Evolutionary conservation across 805 yeast genomes (phyloP), one percentile per base, ranked within the genome.

Genomic region (Brettanomyces bruxellensis): DNA sequence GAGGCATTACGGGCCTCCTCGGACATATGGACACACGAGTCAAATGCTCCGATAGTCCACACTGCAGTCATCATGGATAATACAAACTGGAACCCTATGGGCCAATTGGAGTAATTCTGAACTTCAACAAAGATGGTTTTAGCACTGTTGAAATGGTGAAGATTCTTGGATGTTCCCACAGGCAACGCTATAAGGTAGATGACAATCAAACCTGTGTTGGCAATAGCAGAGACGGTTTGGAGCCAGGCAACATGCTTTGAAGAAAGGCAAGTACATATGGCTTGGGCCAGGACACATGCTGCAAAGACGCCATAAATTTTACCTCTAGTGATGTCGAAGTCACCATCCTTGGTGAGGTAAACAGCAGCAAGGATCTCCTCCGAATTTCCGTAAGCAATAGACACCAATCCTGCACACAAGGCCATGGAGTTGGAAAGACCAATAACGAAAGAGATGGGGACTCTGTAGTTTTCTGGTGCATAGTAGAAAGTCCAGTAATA

Each of bases 1-100:
- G 78, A 67, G 23, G 88, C 83, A 56, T 80, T 75, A 45, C 69
- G 67, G 25, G 83, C 83, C 60, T 83, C 88, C 60, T 83, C 90
- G 23, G 83, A 70, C 77, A 81, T 77, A 65, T 83, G 88, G 44
- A 83, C 79, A 55, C 83, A 78, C 6, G 85, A 75, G 59, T 83
- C 89, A 59, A 81, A 82, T 0, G 84, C 79, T 25, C 85, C 84
- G 58, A 83, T 81, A 18, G 86, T 80, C 89, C 90, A 83, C 48
- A 81, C 74, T 1, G 81, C 79, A 0, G 87, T 81, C 77, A 79
- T 72, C 52, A 79, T 61, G 2, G 62, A 56, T 25, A 60, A 46
- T 48, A 71, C 62, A 60, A 69, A 75, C 41, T 77, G 72, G 77
- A 81, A 79, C 30, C 86, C 86, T 34, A 60, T 64, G 8, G 79